A percentile compares a stretch with the other conserved stretches of the same genome.
These are phyloP conservation scores for Nymphaea colorata DNA, from an alignment of 164 flowering plant species.

Conservation along the genomic window DNA sequence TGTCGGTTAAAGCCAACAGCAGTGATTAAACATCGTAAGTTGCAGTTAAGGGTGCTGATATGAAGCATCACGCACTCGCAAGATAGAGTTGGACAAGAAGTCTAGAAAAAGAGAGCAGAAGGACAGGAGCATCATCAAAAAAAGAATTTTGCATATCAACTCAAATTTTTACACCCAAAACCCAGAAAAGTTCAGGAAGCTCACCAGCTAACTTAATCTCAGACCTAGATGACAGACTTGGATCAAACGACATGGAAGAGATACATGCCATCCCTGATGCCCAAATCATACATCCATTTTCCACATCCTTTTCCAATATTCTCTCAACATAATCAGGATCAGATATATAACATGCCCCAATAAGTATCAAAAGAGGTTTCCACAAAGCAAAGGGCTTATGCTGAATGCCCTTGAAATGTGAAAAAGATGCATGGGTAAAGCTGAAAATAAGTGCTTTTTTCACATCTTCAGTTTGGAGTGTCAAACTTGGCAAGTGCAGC, in stretches of 20 bases:
- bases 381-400: slow-evolving; percentile 1
- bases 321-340: slow-evolving; percentile 2
- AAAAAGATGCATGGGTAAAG: no score
- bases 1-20: no score
- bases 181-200: no score
- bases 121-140: no score
- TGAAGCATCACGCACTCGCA: no score
- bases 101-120: no score
- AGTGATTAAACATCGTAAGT: no score
- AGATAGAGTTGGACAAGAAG: no score
- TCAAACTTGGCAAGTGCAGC: slow-evolving; percentile 43
- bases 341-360: neutral
- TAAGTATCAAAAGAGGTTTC: slow-evolving; percentile 2
- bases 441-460: slow-evolving; percentile 17
- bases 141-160: no score
- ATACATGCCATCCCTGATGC: neutral
- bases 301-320: slow-evolving; percentile 1
- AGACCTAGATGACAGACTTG: slow-evolving; percentile 14
- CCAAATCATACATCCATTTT: neutral
- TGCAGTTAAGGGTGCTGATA: no score
- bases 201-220: slow-evolving; percentile 61
- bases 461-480: slow-evolving; percentile 35
- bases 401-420: neutral
- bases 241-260: neutral
- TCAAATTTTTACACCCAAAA: no score